Conservation (phyloP, 83 land plant genomes). For the Diphasiastrum complanatum region DNA sequence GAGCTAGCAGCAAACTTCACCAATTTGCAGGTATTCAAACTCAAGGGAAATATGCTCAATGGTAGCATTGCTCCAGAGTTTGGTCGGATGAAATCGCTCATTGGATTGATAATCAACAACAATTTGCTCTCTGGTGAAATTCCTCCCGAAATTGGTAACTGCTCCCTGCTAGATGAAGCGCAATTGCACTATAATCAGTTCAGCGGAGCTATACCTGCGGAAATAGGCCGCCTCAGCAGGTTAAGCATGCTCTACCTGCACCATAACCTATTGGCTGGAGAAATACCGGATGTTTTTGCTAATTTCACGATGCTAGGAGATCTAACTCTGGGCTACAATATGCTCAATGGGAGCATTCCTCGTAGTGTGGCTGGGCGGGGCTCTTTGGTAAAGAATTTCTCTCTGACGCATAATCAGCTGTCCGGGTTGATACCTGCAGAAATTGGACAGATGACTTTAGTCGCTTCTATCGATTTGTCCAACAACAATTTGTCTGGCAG, state of each 20-base stretch:
- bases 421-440: too few relatives aligned
- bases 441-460: too few relatives aligned
- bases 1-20: not conserved
- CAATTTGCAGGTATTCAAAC: not conserved
- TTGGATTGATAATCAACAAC: not conserved
- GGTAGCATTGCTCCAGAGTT: not conserved
- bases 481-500: too few relatives aligned
- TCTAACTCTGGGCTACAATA: not conserved
- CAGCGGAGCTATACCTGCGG: slow-evolving; percentile 5
- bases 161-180: not conserved
- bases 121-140: not conserved
- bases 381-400: too few relatives aligned
- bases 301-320: not conserved
- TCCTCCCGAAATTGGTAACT: not conserved
- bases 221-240: not conserved
- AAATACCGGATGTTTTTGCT: slow-evolving; percentile 1
- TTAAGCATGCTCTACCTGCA: not conserved
- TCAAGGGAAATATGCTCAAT: not conserved
- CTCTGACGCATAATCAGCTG: too few relatives aligned
- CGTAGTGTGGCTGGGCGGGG: too few relatives aligned
- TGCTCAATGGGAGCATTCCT: not conserved
- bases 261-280: not conserved
- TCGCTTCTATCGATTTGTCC: too few relatives aligned
- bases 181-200: slow-evolving; percentile 3
- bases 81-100: not conserved